phyloP scores from a whole-genome alignment of 768 basidiomycete genomes.

The Cantharellus anzutake region DNA sequence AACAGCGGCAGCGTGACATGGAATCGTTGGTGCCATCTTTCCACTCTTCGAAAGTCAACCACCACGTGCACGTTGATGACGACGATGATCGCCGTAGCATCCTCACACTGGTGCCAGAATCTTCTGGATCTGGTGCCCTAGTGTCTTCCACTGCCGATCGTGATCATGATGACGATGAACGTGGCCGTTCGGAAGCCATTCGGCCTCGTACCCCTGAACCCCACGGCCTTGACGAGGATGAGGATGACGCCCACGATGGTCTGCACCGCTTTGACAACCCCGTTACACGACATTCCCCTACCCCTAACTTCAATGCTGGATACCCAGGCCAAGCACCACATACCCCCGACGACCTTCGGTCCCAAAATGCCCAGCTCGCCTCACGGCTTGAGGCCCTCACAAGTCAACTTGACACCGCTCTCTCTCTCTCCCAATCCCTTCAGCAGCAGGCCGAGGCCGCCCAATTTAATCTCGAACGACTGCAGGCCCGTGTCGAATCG shows the following conservation, averaged over 20 bases:
- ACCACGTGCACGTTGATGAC: conserved; percentile 19
- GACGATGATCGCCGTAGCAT: conserved; percentile 57
- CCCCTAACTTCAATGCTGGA: conserved; percentile 8
- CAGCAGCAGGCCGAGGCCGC: conserved; percentile 65
- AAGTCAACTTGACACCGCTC: conserved; percentile 54
- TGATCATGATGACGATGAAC: conserved; percentile 42
- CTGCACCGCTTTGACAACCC: background rate
- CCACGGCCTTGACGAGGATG: conserved; percentile 30
- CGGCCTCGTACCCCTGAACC: conserved; percentile 73
- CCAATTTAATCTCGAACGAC: conserved; percentile 45
- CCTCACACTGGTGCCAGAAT: conserved; percentile 42
- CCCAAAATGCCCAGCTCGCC: conserved; percentile 31
- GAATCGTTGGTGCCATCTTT: conserved; percentile 16
- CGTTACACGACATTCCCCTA: conserved; percentile 9
- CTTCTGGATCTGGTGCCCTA: conserved; percentile 29
- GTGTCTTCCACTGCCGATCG: conserved; percentile 15
- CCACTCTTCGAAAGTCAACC: background rate
- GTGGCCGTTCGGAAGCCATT: conserved; percentile 25
- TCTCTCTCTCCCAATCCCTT: conserved; percentile 50
- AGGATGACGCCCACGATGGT: conserved; percentile 19
- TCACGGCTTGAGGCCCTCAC: conserved; percentile 42
- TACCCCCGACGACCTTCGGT: conserved; percentile 10
- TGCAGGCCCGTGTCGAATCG: conserved; percentile 47
- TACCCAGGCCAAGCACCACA: conserved; percentile 7
- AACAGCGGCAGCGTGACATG: conserved; percentile 37